Base-by-base conservation (phyloP, 768 basidiomycete species). In the Tulasnella sp. region DNA sequence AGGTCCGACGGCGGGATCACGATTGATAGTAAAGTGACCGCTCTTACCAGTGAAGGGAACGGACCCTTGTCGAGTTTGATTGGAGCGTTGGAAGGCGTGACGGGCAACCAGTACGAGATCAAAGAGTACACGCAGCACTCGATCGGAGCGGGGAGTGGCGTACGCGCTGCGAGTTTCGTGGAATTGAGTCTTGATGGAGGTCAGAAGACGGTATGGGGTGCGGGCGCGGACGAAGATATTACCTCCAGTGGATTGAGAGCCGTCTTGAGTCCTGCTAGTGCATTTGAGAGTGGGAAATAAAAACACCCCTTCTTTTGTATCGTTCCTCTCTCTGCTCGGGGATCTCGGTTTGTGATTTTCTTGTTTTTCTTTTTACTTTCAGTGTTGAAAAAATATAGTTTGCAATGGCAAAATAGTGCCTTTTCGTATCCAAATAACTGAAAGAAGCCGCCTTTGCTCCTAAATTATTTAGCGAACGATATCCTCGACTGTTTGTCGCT, bases 111-210 rank as follows among this genome's bases (percentile, higher is more conserved):
- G 34, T 85, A 98, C 72, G 85, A 87, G 15, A 91, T 97, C 78
- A 89, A 92, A 76, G 97, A 99, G 84, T 99, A 97, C 83, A 90
- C 89, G 14, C 97, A 98, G 82, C 97, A 99, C 84, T 94, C 96
- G 22, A 87, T 99, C 78, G 97, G 97, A 14, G 90, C 93, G 81
- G 97, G 96, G 39, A 88, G 92, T 1, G 94, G 95, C 79, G 94
- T 96, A 68, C 87, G 90, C 78, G 97, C 97, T 0, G 97, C 93
- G 29, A 95, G 94, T 3, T 99, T 96, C 81, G 93, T 99, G 78
- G 95, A 98, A 82, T 83, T 99, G 77, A 84, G 92, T 78, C 42
- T 72, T 38, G 78, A 78, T 31, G 78, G 58, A n/a, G 89, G 91
- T 80, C 88, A 86, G 80, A 82, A 82, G 77, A 86, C 84, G 76